phyloP scores from a whole-genome alignment of 2,329 filamentous ascomycete species.

The Sporothrix pseudoabietina region DNA sequence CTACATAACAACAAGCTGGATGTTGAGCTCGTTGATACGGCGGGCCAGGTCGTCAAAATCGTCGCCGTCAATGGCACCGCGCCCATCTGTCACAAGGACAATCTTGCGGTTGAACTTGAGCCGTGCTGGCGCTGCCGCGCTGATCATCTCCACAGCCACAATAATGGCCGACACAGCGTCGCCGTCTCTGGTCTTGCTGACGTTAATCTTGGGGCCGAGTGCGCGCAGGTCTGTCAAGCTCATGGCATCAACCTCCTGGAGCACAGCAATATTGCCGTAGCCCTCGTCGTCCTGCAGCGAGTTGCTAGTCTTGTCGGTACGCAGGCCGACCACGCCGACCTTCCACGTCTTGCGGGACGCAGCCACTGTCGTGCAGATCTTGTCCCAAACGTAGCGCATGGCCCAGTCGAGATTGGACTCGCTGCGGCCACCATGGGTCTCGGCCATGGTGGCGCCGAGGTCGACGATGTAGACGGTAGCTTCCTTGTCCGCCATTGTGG shows the following conservation, averaged over 20 bases:
- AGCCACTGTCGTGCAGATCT: slow-evolving; percentile 72
- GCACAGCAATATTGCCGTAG: slow-evolving; percentile 79
- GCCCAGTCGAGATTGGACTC: slow-evolving; percentile 86
- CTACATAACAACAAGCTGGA: slow-evolving; percentile 78
- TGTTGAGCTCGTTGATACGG: slow-evolving; percentile 74
- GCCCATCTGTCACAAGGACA: slow-evolving; percentile 81
- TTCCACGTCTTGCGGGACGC: slow-evolving; percentile 70
- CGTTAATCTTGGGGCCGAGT: slow-evolving; percentile 64
- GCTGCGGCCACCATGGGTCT: slow-evolving; percentile 67
- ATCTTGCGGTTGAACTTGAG: slow-evolving; percentile 81
- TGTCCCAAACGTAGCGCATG: slow-evolving; percentile 94
- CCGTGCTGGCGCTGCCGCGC: slow-evolving; percentile 69
- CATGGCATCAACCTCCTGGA: slow-evolving; percentile 67
- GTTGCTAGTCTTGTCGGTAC: slow-evolving; percentile 77
- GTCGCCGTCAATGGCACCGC: slow-evolving; percentile 70
- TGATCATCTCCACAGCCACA: slow-evolving; percentile 84
- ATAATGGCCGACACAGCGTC: slow-evolving; percentile 89
- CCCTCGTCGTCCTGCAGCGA: slow-evolving; percentile 64
- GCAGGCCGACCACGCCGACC: slow-evolving; percentile 78
- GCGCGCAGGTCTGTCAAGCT: slow-evolving; percentile 68
- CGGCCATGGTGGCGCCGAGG: slow-evolving; percentile 80
- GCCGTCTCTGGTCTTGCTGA: slow-evolving; percentile 68
- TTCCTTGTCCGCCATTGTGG: slow-evolving; percentile 84
- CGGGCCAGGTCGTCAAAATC: slow-evolving; percentile 68
- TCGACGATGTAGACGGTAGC: slow-evolving; percentile 91